These are phyloP conservation scores for Glomus cerebriforme DNA, from an alignment of 192 early-diverging fungal species.

Conservation along the genomic window DNA sequence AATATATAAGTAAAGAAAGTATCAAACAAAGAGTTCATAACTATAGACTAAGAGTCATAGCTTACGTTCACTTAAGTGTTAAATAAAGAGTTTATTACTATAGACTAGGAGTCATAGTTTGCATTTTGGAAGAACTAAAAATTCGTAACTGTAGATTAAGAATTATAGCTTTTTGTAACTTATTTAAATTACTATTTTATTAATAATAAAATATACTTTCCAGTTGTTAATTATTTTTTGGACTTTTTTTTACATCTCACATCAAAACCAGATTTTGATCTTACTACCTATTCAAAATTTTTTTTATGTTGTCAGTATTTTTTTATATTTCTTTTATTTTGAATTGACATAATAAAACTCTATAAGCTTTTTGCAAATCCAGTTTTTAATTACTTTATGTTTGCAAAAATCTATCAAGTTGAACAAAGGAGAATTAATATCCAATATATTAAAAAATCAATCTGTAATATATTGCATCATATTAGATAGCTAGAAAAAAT, in stretches of 20 bases:
- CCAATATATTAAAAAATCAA: no score
- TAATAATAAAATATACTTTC: slow-evolving; percentile 25
- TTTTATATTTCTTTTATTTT: neutral
- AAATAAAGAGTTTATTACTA: slow-evolving; percentile 28
- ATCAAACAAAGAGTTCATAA: no score
- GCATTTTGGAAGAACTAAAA: slow-evolving; percentile 16
- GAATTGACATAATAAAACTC: slow-evolving; percentile 11
- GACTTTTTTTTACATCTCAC: neutral
- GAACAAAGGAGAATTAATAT: neutral
- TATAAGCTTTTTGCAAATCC: slow-evolving; percentile 21
- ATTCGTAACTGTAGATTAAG: slow-evolving; percentile 28
- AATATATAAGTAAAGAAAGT: no score
- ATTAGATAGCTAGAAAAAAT: no score
- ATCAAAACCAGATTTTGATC: slow-evolving; percentile 6
- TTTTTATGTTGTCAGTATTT: slow-evolving; percentile 25
- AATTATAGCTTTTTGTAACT: slow-evolving; percentile 28
- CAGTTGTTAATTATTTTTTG: slow-evolving; percentile 25
- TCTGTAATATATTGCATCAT: no score
- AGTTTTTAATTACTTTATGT: slow-evolving; percentile 18
- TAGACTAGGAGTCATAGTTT: slow-evolving; percentile 29
- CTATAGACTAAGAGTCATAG: no score
- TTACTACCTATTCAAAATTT: neutral
- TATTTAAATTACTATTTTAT: slow-evolving; percentile 5
- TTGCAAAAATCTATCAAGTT: slow-evolving; percentile 27
- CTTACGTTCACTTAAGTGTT: neutral